A percentile compares a stretch with the other conserved stretches of the same genome.
These are phyloP conservation scores for Pulveroboletus sp. DNA, from an alignment of 768 basidiomycete species.

Conservation along the genomic window DNA sequence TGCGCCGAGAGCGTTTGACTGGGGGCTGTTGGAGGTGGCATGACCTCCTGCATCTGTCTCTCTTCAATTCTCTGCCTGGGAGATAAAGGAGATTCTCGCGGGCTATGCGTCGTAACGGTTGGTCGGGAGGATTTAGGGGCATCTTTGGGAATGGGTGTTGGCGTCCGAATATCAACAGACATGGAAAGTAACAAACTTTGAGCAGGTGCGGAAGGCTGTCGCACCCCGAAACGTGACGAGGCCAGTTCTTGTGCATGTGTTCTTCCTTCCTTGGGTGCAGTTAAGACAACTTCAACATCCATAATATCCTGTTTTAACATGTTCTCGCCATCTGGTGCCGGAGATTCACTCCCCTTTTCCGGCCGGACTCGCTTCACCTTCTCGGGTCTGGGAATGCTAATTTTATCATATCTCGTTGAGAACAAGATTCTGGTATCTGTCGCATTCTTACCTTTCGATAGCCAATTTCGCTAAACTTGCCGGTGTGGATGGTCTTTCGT, in stretches of 20 bases:
- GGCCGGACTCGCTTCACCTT: constrained; percentile 59
- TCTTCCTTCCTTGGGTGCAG: constrained; percentile 26
- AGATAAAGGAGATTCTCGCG: constrained; percentile 35
- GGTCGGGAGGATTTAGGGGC: constrained; percentile 17
- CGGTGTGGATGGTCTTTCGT: constrained; percentile 31
- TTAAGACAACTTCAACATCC: constrained; percentile 31
- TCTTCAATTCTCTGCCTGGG: constrained; percentile 43
- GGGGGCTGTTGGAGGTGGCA: constrained; percentile 76
- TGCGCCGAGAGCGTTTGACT: constrained; percentile 77
- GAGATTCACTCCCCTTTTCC: constrained; percentile 36
- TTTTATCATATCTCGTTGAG: constrained; percentile 5
- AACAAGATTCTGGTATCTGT: not conserved
- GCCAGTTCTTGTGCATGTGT: constrained; percentile 16
- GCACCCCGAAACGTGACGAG: constrained; percentile 20
- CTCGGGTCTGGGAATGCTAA: constrained; percentile 73
- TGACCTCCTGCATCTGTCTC: constrained; percentile 37
- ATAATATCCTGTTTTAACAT: constrained; percentile 29
- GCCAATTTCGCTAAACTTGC: constrained; percentile 48
- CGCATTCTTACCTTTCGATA: constrained; percentile 54
- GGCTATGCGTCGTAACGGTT: constrained; percentile 12
- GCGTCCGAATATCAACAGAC: constrained; percentile 14
- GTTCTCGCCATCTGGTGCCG: constrained; percentile 30
- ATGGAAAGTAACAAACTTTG: constrained; percentile 15
- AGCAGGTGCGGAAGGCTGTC: constrained; percentile 10
- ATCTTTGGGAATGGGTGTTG: constrained; percentile 16